phyloP scores from a whole-genome alignment of 345 rosid genomes.

The Noccaea bulbosa region DNA sequence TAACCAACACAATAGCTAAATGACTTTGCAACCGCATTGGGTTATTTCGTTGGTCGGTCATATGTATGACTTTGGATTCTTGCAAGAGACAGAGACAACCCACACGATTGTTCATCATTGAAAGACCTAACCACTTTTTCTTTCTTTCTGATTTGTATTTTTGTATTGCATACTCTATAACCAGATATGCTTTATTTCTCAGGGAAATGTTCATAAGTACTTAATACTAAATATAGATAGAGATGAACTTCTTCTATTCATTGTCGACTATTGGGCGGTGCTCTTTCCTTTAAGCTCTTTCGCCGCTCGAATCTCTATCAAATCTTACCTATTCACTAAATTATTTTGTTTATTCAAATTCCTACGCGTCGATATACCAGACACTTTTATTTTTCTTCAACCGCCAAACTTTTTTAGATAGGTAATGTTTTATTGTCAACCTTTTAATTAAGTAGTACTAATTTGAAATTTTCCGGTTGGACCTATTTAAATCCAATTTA shows the following conservation, averaged over 20 bases:
- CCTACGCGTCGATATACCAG: slow-evolving; percentile 17
- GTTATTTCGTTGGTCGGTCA: slow-evolving; percentile 34
- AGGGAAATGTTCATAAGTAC: background rate
- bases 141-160: slow-evolving; percentile 14
- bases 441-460: background rate
- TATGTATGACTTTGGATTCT: slow-evolving; percentile 16
- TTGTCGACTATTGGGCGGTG: slow-evolving; percentile 31
- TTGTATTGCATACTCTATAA: slow-evolving; percentile 15
- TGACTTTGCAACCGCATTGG: slow-evolving; percentile 7
- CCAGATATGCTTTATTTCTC: background rate
- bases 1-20: background rate
- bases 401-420: slow-evolving; percentile 4
- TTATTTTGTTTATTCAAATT: slow-evolving; percentile 8
- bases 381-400: slow-evolving; percentile 1
- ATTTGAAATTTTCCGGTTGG: background rate
- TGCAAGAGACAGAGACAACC: slow-evolving; percentile 37
- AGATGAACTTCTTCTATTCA: background rate
- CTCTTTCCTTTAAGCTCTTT: slow-evolving; percentile 12
- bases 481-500: too few relatives aligned
- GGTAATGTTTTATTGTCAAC: background rate
- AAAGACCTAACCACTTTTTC: slow-evolving; percentile 25
- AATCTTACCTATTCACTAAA: slow-evolving; percentile 10
- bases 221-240: slow-evolving; percentile 7
- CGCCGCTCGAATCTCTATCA: slow-evolving; percentile 31
- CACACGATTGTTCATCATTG: slow-evolving; percentile 39